Evolutionary conservation across 2,329 filamentous ascomycete genomes (phyloP).

Genomic region (Pseudogymnoascus sp.): DNA sequence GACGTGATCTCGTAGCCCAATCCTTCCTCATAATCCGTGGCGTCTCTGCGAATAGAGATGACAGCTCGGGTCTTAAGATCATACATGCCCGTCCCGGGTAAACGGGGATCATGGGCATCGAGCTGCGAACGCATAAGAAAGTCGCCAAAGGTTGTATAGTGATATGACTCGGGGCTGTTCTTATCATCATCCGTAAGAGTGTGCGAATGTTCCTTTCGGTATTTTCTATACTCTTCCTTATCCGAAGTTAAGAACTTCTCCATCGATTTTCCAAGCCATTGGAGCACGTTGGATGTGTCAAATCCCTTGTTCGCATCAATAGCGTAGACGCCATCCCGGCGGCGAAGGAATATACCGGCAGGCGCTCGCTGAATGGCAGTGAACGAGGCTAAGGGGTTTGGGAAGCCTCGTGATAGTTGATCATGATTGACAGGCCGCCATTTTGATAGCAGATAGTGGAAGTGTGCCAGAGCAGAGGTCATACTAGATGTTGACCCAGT

Average conservation of each 20-base stretch:
- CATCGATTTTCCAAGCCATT: constrained; percentile 90
- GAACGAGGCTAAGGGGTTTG: constrained; percentile 52
- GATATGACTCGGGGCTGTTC: constrained; percentile 66
- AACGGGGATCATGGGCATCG: constrained; percentile 75
- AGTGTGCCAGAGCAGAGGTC: constrained; percentile 79
- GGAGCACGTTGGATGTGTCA: constrained; percentile 76
- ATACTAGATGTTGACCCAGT: constrained; percentile 96
- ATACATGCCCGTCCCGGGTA: constrained; percentile 90
- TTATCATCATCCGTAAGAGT: constrained; percentile 64
- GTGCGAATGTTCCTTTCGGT: constrained; percentile 59
- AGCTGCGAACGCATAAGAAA: constrained; percentile 93
- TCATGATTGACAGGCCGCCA: constrained; percentile 66
- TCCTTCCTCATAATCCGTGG: constrained; percentile 60
- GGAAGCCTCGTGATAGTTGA: constrained; percentile 60
- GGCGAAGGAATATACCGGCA: constrained; percentile 68
- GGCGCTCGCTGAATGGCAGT: constrained; percentile 66
- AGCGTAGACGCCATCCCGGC: constrained; percentile 75
- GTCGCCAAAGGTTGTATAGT: constrained; percentile 79
- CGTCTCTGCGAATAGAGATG: constrained; percentile 83
- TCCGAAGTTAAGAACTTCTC: constrained; percentile 86
- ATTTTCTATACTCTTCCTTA: constrained; percentile 77
- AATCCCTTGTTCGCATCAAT: constrained; percentile 95
- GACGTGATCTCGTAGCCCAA: constrained; percentile 78
- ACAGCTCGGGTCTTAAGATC: constrained; percentile 94
- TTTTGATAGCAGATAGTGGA: constrained; percentile 80